Conservation (phyloP, 495 filamentous ascomycete genomes). For the Neurospora discreta region DNA sequence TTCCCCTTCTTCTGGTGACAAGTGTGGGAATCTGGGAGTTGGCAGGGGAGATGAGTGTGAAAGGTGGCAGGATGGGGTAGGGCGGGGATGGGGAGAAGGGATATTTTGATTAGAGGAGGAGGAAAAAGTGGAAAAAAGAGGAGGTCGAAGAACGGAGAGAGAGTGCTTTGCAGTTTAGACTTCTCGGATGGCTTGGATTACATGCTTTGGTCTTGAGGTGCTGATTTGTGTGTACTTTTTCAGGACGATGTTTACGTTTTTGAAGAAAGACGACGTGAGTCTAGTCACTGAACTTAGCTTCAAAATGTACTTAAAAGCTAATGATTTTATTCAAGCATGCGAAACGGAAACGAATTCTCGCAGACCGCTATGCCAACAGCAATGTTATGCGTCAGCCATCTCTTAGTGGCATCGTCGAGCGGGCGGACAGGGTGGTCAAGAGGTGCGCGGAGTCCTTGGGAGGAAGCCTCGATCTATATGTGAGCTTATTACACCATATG, state of each 20-base stretch:
- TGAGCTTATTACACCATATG: conserved; percentile 18
- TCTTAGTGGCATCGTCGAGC: conserved; percentile 41
- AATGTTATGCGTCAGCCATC: conserved; percentile 46
- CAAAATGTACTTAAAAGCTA: too few relatives aligned
- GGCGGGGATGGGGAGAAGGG: too few relatives aligned
- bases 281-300: too few relatives aligned
- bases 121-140: too few relatives aligned
- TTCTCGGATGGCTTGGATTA: neutral
- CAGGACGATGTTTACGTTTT: conserved; percentile 51
- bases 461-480: conserved; percentile 45
- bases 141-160: neutral
- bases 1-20: neutral
- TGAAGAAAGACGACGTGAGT: conserved; percentile 43
- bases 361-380: conserved; percentile 55
- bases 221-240: neutral
- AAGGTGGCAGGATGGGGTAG: neutral
- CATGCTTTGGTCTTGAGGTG: neutral
- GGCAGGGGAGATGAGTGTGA: neutral
- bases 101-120: too few relatives aligned
- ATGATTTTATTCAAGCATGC: conserved; percentile 32
- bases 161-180: too few relatives aligned
- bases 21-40: neutral
- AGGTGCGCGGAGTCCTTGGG: conserved; percentile 33
- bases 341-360: conserved; percentile 47
- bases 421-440: conserved; percentile 40